Base-by-base conservation (phyloP, 345 rosid genomes). In the Sonneratia caseolaris region DNA sequence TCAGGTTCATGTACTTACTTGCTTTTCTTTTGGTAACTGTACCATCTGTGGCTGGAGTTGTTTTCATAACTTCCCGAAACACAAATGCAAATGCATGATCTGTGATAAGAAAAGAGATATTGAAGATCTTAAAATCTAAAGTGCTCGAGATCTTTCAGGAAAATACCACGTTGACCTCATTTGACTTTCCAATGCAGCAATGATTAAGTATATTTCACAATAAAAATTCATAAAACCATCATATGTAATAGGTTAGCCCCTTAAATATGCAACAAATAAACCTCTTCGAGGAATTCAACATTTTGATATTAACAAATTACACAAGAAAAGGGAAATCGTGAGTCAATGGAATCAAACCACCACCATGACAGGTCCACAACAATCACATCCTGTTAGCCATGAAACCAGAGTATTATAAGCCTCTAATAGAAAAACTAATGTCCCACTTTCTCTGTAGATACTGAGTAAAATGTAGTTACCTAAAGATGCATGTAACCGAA, bases 11-110 rank as follows among this genome's bases (percentile, higher is more conserved):
- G 51, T 55, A 77, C 40, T 27, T 86, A 92, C 97, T 93, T 76
- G 88, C 83, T 84, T 94, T 94, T 79, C 96, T 81, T 85, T 92
- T 95, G 37, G 78, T 79, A 65, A 37, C 72, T 38, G 72, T 77
- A 78, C 80, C 81, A 71, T 82, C 81, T 62, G 57, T 48, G 24
- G 68, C 57, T 32, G 81, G 64, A 77, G 73, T 59, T 45, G 75
- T 71, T 38, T 78, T 72, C 49, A 57, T 76, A 75, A 89, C 86
- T 76, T 95, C 96, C 1, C 97, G 91, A 83, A 80, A 95, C 47
- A 95, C 99, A 86, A 90, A 95, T 37, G 92, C 88, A 84, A 81
- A 89, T 12, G 97, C 83, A 76, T 78, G 72, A 18, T 92, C 99
- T 95, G 90, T 65, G 76, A 81, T 70, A 76, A 82, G 5, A 37